Conservation (phyloP, 805 yeast genomes). For the Metschnikowia picachoensis region DNA sequence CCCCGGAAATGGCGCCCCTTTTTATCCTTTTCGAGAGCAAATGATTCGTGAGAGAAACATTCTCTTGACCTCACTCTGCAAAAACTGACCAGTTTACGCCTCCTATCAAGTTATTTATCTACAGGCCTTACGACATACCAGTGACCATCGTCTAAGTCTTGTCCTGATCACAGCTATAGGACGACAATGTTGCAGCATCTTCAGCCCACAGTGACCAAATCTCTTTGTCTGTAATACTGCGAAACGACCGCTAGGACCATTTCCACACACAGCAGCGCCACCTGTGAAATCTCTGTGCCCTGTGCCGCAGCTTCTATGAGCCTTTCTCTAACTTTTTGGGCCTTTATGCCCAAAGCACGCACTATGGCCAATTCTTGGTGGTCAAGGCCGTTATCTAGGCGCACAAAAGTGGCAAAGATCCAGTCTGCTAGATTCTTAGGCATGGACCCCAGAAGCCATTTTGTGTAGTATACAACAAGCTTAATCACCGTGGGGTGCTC, state of each 20-base stretch:
- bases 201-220: constrained; percentile 16
- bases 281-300: constrained; percentile 9
- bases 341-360: constrained; percentile 38
- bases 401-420: constrained; percentile 33
- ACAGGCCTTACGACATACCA: too few relatives aligned
- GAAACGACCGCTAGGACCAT: constrained; percentile 32
- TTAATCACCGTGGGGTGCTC: constrained; percentile 33
- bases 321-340: constrained; percentile 24
- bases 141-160: too few relatives aligned
- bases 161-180: too few relatives aligned
- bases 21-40: too few relatives aligned
- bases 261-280: constrained; percentile 23
- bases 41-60: too few relatives aligned
- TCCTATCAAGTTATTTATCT: too few relatives aligned
- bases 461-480: constrained; percentile 32
- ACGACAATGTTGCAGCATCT: background rate
- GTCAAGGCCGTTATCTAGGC: constrained; percentile 35
- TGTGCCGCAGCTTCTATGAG: constrained; percentile 6
- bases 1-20: too few relatives aligned
- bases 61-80: too few relatives aligned
- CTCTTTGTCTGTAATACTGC: constrained; percentile 34
- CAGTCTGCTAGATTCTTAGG: constrained; percentile 29
- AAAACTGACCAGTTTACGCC: too few relatives aligned
- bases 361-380: constrained; percentile 31
- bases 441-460: constrained; percentile 34